phyloP scores from a whole-genome alignment of 2,329 filamentous ascomycete genomes.

The Fusarium napiforme region DNA sequence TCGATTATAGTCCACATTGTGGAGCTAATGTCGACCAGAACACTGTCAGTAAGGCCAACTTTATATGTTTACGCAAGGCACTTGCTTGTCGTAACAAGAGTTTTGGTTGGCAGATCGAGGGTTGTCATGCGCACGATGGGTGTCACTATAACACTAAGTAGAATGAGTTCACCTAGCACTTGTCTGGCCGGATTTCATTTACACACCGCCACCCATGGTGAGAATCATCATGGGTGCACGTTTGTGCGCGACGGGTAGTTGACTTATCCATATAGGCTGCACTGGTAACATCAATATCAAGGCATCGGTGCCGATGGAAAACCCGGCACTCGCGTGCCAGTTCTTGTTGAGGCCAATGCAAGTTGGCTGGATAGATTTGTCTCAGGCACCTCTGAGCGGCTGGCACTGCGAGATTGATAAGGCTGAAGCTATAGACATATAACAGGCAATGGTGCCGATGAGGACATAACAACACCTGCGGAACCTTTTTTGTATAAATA shows the following conservation, averaged over 20 bases:
- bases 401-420: slow-evolving; percentile 62
- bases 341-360: slow-evolving; percentile 59
- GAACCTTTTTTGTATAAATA: slow-evolving; percentile 62
- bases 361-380: slow-evolving; percentile 53
- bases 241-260: slow-evolving; percentile 55
- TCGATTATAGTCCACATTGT: slow-evolving; percentile 55
- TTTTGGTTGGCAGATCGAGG: slow-evolving; percentile 53
- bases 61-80: neutral
- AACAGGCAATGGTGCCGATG: slow-evolving; percentile 56
- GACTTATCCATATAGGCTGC: slow-evolving; percentile 57
- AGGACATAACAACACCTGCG: slow-evolving; percentile 55
- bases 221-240: slow-evolving; percentile 56
- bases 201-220: slow-evolving; percentile 56
- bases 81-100: slow-evolving; percentile 52
- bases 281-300: slow-evolving; percentile 60
- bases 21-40: slow-evolving; percentile 49
- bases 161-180: neutral
- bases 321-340: slow-evolving; percentile 62
- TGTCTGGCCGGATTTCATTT: slow-evolving; percentile 38
- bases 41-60: neutral
- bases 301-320: slow-evolving; percentile 59
- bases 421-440: slow-evolving; percentile 56
- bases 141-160: slow-evolving; percentile 51
- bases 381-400: slow-evolving; percentile 59
- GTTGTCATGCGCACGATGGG: slow-evolving; percentile 56